These are phyloP conservation scores for Climacium dendroides DNA, from an alignment of 225 moss, liverwort and hornwort genomes.

Conservation along the genomic window DNA sequence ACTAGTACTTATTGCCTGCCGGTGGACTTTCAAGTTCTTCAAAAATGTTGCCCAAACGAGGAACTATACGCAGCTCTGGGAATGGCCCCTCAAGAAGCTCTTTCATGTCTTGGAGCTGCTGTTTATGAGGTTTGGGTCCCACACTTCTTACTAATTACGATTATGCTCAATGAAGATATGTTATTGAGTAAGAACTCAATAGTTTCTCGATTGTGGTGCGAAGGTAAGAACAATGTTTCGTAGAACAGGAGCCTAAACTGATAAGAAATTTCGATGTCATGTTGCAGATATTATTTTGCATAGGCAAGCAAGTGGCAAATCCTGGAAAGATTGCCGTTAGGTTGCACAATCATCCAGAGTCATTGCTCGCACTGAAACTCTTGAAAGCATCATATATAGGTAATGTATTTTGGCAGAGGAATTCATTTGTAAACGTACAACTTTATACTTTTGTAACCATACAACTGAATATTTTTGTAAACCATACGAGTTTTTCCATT, in stretches of 20 bases:
- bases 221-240: background rate
- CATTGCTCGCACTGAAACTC: constrained; percentile 65
- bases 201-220: background rate
- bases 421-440: background rate
- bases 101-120: constrained; percentile 81
- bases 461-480: background rate
- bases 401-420: constrained; percentile 6
- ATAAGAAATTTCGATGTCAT: background rate
- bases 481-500: background rate
- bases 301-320: constrained; percentile 17
- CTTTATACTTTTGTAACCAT: background rate
- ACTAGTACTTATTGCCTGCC: constrained; percentile 31
- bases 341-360: constrained; percentile 77
- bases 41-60: constrained; percentile 29
- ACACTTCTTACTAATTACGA: background rate
- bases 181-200: background rate
- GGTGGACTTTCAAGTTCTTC: constrained; percentile 56
- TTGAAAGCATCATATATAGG: constrained; percentile 87
- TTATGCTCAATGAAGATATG: background rate
- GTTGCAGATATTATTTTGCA: constrained; percentile 61
- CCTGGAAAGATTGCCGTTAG: constrained; percentile 67
- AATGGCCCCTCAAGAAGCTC: constrained; percentile 60
- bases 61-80: constrained; percentile 47
- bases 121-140: constrained; percentile 55
- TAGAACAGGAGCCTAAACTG: background rate